Conservation (phyloP, 306 rosid species). For the Acacia melanoxylon region DNA sequence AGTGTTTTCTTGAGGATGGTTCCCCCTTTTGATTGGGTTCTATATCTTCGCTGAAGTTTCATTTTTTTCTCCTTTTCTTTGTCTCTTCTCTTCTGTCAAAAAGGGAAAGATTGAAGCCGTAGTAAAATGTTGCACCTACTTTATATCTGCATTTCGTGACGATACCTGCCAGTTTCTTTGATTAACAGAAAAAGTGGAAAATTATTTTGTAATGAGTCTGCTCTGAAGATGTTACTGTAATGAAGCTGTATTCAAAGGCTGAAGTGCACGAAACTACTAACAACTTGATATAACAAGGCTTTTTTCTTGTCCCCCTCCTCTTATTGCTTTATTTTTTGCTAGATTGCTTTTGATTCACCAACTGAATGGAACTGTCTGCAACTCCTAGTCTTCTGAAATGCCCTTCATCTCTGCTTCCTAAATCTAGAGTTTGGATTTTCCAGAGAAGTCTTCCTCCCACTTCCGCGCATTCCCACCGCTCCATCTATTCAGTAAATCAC, state of each 20-base stretch:
- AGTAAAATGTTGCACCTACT: not conserved
- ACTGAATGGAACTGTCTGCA: constrained; percentile 58
- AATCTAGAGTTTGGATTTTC: constrained; percentile 46
- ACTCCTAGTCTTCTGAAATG: constrained; percentile 41
- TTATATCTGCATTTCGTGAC: not conserved
- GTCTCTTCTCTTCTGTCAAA: not conserved
- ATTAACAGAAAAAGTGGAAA: not conserved
- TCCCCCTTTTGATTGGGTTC: not conserved
- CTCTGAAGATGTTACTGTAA: not conserved
- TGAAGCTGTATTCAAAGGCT: not conserved
- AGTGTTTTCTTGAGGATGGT: not conserved
- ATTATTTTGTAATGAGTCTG: not conserved
- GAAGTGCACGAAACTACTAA: not conserved
- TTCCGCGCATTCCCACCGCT: not conserved
- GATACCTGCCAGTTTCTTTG: not conserved
- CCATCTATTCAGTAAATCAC: constrained; percentile 31
- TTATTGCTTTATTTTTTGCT: not conserved
- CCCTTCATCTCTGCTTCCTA: constrained; percentile 38
- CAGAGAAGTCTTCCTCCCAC: constrained; percentile 24
- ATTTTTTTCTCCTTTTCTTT: not conserved
- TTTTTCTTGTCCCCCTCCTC: not conserved
- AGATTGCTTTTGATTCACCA: not conserved
- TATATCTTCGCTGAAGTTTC: not conserved
- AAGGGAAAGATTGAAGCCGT: not conserved
- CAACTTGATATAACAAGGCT: not conserved